Evolutionary conservation across 345 rosid species (phyloP), one percentile per base, ranked within the genome.

Genomic region (Murraya paniculata): DNA sequence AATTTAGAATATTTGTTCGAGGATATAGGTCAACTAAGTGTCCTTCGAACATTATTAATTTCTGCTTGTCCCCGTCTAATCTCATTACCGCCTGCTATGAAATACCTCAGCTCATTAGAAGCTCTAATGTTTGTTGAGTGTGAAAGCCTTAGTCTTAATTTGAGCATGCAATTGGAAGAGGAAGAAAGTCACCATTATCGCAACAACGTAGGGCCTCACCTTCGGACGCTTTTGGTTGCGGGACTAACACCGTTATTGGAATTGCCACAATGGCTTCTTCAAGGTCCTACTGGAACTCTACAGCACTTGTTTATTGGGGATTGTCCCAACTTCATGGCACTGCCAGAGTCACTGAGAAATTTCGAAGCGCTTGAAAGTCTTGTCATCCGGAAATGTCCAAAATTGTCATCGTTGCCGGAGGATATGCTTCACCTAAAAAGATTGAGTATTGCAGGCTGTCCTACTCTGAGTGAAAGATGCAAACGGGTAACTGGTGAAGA

Each of bases 261-360:
- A 2, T 56, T 83, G 14, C 88, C 86, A 3, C 22, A 64, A 28
- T 83, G 86, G 88, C 79, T 81, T 67, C 53, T 85, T 57, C 53
- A 58, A 58, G 41, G 39, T 9, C 81, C 68, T 30, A 57, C 78
- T 4, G 64, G 45, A 25, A 36, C 81, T 31, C 55, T 81, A 36
- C 65, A 78, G 25, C 2, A 2, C 11, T 9, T 83, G 1, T 0
- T 4, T 1, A 36, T 85, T 8, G 35, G 0, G 7, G 10, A 53
- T 13, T 82, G 84, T 67, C 80, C 58, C 24, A 72, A 62, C 80
- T 58, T 85, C 65, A 64, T 18, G 13, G 11, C 41, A 19, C 27
- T 81, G 7, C 86, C 84, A 2, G 22, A 58, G 25, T 78, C 82
- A 56, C 53, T 78, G 72, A 36, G 57, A 66, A 36, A 48, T 9